Base-by-base conservation (phyloP, 805 yeast genomes). In the Candida quercuum region DNA sequence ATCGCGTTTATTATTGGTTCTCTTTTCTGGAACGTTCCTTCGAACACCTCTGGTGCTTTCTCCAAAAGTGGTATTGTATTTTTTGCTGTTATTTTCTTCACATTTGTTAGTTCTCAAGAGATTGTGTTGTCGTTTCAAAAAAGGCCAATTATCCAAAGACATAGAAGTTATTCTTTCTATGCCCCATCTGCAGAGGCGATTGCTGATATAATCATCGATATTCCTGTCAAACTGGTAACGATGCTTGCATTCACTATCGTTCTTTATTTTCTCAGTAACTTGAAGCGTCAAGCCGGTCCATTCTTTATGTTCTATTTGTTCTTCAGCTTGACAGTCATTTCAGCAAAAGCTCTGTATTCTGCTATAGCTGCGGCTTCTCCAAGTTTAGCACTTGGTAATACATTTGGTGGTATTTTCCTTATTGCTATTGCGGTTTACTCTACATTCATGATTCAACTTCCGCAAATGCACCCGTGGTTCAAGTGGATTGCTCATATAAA, bases 171-270 rank as follows among this genome's bases (percentile, higher is more conserved):
- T 48, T 78, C 86, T 0, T 70, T 83, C 42, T 85, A 81, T 56
- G 74, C 77, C 40, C 87, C 88, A 3, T 70, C 86, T 11, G 78
- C 85, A 3, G 89, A 84, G 52, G 84, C 86, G 1, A 47, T 83
- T 9, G 79, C 86, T 0, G 63, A 74, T 10, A 64, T 77, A 31
- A 41, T 80, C 3, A 70, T 83, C 4, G 81, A 76, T 36, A 57
- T 83, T 41, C 88, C 89, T 3, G 64, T 75, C 36, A 81, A 81
- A 57, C 43, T 72, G 26, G 43, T 67, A 23, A 63, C 69, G 23
- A 49, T 67, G 22, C 49, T 72, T 14, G 47, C 54, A n/a, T 78
- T 76, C 55, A 49, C 67, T 27, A 47, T 77, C 32, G 60, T 74
- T 25, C 46, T 73, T 17, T 80, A 76, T 57, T 83, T 81, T 59